A percentile compares a stretch with the other conserved stretches of the same genome.
Evolutionary conservation across 2,329 filamentous ascomycete genomes (phyloP).

Genomic region (Colletotrichum gigasporum): DNA sequence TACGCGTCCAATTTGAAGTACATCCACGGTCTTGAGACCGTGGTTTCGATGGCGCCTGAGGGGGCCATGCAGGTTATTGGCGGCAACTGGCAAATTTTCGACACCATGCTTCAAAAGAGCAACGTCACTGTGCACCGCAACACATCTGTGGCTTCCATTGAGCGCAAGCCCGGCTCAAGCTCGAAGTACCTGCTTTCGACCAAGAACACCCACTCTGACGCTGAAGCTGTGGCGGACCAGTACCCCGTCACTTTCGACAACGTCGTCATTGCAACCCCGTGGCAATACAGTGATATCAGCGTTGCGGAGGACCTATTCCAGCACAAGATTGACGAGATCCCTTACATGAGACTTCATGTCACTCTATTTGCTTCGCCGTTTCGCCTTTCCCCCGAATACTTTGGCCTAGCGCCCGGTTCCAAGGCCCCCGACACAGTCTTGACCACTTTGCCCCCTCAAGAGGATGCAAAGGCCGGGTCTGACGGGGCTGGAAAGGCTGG

Average conservation of each 20-base stretch:
- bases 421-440: constrained; percentile 78
- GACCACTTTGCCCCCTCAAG: constrained; percentile 77
- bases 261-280: constrained; percentile 84
- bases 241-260: constrained; percentile 74
- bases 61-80: constrained; percentile 82
- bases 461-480: constrained; percentile 58
- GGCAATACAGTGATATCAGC: constrained; percentile 80
- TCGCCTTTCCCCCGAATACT: constrained; percentile 76
- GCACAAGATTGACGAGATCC: constrained; percentile 76
- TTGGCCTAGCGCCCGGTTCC: constrained; percentile 69
- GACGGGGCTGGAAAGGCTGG: constrained; percentile 75
- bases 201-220: constrained; percentile 35
- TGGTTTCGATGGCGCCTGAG: constrained; percentile 91
- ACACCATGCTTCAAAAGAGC: constrained; percentile 77
- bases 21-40: constrained; percentile 89
- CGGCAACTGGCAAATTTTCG: constrained; percentile 96
- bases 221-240: constrained; percentile 40
- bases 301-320: constrained; percentile 74
- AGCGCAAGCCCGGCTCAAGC: constrained; percentile 51
- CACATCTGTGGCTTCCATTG: constrained; percentile 72
- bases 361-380: constrained; percentile 86
- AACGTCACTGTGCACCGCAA: constrained; percentile 70
- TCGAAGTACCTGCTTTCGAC: constrained; percentile 59
- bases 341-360: constrained; percentile 87
- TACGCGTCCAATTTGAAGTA: constrained; percentile 89